These are phyloP conservation scores for Cyclaneusma minus DNA, from an alignment of 2,329 filamentous ascomycete species.

Conservation along the genomic window DNA sequence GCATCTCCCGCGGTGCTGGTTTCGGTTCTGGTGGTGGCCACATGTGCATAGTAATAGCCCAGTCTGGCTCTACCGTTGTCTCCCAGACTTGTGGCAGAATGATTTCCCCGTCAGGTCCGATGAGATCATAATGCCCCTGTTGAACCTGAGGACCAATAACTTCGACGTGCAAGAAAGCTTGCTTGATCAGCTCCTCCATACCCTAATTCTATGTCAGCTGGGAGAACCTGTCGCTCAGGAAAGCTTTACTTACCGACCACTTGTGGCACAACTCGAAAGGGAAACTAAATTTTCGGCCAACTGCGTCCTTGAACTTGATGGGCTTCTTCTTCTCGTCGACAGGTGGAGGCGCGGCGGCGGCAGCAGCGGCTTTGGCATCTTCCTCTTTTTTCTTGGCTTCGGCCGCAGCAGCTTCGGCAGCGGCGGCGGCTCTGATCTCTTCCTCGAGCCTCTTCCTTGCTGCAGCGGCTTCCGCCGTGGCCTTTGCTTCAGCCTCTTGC, in stretches of 20 bases:
- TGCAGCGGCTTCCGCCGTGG: conserved; percentile 2
- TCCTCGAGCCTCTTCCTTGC: conserved; percentile 3
- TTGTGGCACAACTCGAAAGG: conserved; percentile 74
- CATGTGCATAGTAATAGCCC: conserved; percentile 53
- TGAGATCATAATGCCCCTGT: conserved; percentile 65
- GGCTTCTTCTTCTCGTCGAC: conserved; percentile 37
- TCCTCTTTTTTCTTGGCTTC: conserved; percentile 22
- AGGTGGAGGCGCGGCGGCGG: conserved; percentile 19
- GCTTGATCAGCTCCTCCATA: conserved; percentile 75
- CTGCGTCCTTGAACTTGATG: conserved; percentile 81
- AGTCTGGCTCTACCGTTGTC: conserved; percentile 64
- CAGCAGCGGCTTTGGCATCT: conserved; percentile 22
- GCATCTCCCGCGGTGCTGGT: conserved; percentile 20
- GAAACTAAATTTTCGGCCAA: conserved; percentile 84
- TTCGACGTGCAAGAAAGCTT: conserved; percentile 69
- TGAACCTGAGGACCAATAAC: conserved; percentile 61
- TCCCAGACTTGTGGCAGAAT: conserved; percentile 75
- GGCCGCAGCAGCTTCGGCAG: conserved; percentile 6
- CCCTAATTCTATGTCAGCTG: conserved; percentile 35
- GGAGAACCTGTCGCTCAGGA: conserved; percentile 2
- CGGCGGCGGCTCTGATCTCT: conserved; percentile 2
- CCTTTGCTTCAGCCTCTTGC: conserved; percentile 16
- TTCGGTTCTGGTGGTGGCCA: conserved; percentile 40
- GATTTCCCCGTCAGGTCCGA: conserved; percentile 67
- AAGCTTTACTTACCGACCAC: conserved; percentile 50